These are phyloP conservation scores for Penicillium sp. DNA, from an alignment of 2,329 filamentous ascomycete genomes.

Conservation along the genomic window DNA sequence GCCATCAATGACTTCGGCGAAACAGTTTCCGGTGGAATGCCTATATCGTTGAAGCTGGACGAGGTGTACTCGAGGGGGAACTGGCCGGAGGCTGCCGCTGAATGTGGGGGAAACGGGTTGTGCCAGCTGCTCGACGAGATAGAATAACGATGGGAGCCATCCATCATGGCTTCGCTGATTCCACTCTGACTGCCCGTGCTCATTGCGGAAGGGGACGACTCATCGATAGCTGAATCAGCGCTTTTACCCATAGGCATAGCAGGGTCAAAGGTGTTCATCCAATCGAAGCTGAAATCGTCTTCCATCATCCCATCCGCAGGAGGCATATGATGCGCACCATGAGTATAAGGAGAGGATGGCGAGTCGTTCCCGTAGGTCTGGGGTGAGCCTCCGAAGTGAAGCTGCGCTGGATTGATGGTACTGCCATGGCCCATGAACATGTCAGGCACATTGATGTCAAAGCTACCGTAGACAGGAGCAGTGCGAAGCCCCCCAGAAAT, in stretches of 20 bases:
- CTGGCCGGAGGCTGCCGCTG: constrained; percentile 54
- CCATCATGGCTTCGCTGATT: constrained; percentile 75
- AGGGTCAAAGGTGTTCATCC: constrained; percentile 73
- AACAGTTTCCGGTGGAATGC: constrained; percentile 61
- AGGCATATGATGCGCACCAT: no score
- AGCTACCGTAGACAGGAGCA: constrained; percentile 62
- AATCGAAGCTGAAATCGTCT: constrained; percentile 71
- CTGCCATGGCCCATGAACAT: constrained; percentile 58
- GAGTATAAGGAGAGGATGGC: constrained; percentile 36
- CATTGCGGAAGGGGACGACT: constrained; percentile 89
- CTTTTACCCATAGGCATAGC: constrained; percentile 60
- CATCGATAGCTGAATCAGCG: constrained; percentile 76
- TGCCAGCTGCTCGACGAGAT: constrained; percentile 58
- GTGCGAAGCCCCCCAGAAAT: constrained; percentile 63
- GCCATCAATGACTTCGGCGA: constrained; percentile 67
- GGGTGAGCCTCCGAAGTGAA: constrained; percentile 77
- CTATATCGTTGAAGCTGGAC: constrained; percentile 65
- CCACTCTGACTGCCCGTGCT: constrained; percentile 82
- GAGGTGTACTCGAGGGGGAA: constrained; percentile 68
- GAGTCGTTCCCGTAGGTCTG: constrained; percentile 44
- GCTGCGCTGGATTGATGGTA: constrained; percentile 56
- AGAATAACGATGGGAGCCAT: constrained; percentile 59
- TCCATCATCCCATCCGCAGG: constrained; percentile 49
- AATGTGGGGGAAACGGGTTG: constrained; percentile 59
- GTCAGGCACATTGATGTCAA: constrained; percentile 61